Evolutionary conservation across 768 basidiomycete species (phyloP).

Genomic region (Tephrocybe rancida): DNA sequence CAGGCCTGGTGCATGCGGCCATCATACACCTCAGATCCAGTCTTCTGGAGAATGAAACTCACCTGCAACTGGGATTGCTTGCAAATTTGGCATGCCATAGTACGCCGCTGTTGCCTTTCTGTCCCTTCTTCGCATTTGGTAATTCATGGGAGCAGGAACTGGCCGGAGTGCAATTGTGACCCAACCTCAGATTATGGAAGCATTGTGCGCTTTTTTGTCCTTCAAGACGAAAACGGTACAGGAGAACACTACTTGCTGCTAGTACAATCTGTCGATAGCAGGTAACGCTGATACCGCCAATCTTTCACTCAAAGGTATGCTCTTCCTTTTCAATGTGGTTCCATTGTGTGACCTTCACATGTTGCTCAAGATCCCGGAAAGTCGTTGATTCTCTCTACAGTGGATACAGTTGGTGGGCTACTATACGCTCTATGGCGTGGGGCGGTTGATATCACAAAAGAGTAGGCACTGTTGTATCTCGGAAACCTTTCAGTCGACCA

Average conservation of each 20-base stretch:
- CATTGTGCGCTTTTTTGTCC: constrained; percentile 3
- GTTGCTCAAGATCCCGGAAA: constrained; percentile 14
- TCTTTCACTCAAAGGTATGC: constrained; percentile 18
- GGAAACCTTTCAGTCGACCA: constrained; percentile 17
- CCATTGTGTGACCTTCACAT: no score
- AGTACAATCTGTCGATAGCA: constrained; percentile 20
- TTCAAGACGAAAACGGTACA: constrained; percentile 3
- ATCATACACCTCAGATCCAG: constrained; percentile 1
- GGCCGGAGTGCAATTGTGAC: constrained; percentile 4
- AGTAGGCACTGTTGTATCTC: constrained; percentile 17
- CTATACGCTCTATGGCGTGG: constrained; percentile 4
- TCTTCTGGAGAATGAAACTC: constrained; percentile 14
- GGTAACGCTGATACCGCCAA: no score
- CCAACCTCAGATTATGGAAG: constrained; percentile 8
- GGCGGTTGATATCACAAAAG: constrained; percentile 12
- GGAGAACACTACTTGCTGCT: constrained; percentile 16
- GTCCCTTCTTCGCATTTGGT: not conserved
- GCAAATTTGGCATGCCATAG: constrained; percentile 20
- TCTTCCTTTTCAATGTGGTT: no score
- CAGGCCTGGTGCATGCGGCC: constrained; percentile 7
- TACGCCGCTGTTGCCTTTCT: not conserved
- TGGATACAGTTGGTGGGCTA: constrained; percentile 8
- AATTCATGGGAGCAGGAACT: constrained; percentile 1
- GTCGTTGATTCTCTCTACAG: constrained; percentile 7
- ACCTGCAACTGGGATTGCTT: constrained; percentile 15